These are phyloP conservation scores for Mycena maculata DNA, from an alignment of 768 basidiomycete genomes.

Conservation along the genomic window DNA sequence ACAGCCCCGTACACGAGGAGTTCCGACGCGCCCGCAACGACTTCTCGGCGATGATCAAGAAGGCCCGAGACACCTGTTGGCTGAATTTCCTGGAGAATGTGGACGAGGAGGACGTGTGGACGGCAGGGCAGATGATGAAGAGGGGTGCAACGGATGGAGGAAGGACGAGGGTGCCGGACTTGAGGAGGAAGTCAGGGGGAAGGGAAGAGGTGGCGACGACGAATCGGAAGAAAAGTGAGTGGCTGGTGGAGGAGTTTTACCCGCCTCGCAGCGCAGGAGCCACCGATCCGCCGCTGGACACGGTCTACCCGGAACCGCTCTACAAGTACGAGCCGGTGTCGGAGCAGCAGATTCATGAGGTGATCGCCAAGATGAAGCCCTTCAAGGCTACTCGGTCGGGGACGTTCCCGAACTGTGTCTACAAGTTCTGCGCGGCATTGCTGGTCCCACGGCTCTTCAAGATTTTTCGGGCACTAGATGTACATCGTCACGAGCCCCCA, in stretches of 20 bases:
- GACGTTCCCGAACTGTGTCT: slow-evolving; percentile 38
- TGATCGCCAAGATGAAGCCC: slow-evolving; percentile 34
- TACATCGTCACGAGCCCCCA: slow-evolving; percentile 41
- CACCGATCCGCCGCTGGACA: not conserved
- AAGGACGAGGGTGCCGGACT: not conserved
- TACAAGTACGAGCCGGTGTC: not conserved
- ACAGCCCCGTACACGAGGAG: too few relatives aligned
- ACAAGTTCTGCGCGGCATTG: slow-evolving; percentile 24
- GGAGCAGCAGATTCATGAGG: slow-evolving; percentile 1
- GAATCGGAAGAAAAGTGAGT: not conserved
- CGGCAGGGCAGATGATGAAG: slow-evolving; percentile 6
- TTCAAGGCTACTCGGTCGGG: slow-evolving; percentile 45
- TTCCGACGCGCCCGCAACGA: too few relatives aligned
- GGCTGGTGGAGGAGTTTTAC: slow-evolving; percentile 2
- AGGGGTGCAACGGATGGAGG: not conserved
- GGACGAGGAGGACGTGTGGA: not conserved
- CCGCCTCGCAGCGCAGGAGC: not conserved
- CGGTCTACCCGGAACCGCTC: not conserved
- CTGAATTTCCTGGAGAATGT: not conserved
- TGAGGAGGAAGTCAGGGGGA: not conserved
- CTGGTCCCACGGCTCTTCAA: slow-evolving; percentile 29
- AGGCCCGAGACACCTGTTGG: too few relatives aligned
- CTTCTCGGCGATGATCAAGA: too few relatives aligned
- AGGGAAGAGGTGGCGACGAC: not conserved
- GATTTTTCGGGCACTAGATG: slow-evolving; percentile 43